Evolutionary conservation across 2,329 filamentous ascomycete genomes (phyloP).

Genomic region (Epichloe gansuensis): DNA sequence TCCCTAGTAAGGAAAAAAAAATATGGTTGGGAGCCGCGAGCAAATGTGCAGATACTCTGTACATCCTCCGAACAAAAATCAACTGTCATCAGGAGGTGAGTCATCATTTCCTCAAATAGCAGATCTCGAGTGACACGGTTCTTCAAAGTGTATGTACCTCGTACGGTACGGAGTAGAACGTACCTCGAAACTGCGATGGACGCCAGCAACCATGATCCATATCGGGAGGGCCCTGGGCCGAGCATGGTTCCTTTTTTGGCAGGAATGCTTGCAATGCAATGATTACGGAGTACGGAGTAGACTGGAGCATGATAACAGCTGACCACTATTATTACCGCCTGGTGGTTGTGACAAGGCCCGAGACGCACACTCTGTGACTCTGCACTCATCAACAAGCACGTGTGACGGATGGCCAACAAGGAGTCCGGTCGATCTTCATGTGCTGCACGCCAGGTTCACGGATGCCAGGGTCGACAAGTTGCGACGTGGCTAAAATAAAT

Average conservation of each 20-base stretch:
- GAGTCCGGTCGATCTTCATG: not conserved
- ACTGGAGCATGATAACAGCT: not conserved
- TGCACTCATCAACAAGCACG: not conserved
- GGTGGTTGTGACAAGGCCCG: not conserved
- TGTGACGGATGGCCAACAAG: not conserved
- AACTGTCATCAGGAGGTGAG: not conserved
- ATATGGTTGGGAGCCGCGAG: not conserved
- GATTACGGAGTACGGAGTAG: too few relatives aligned
- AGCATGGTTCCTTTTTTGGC: not conserved
- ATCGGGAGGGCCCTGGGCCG: too few relatives aligned
- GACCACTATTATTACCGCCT: not conserved
- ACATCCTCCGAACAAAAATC: too few relatives aligned
- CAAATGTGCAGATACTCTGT: not conserved
- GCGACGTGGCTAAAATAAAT: not conserved
- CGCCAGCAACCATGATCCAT: too few relatives aligned
- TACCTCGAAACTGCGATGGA: too few relatives aligned
- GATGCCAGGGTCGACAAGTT: not conserved
- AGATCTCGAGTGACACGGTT: not conserved
- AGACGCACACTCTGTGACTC: too few relatives aligned
- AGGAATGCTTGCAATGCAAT: not conserved
- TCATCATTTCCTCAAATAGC: not conserved
- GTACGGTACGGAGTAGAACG: too few relatives aligned
- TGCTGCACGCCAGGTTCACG: not conserved
- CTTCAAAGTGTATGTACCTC: not conserved
- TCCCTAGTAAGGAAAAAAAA: not conserved